A percentile compares a stretch with the other conserved stretches of the same genome.
Conservation (phyloP, 1,139 yeast genomes). For the Suzukiozyma palmioleophila region DNA sequence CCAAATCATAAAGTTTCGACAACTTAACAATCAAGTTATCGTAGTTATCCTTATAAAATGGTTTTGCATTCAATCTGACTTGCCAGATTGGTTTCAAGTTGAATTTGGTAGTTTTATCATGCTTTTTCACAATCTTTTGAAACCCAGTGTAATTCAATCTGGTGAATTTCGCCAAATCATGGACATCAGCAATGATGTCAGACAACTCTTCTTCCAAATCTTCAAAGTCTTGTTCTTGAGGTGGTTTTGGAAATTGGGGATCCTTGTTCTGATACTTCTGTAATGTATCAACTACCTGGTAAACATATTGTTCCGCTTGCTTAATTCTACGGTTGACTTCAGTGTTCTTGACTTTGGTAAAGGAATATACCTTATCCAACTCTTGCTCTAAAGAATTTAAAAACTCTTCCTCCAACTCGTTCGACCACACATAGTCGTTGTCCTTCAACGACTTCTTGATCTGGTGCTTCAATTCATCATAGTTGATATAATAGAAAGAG, state of each 20-base stretch:
- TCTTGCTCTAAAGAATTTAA: slow-evolving; percentile 71
- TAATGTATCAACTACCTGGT: slow-evolving; percentile 51
- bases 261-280: slow-evolving; percentile 17
- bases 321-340: slow-evolving; percentile 81
- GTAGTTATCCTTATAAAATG: slow-evolving; percentile 92
- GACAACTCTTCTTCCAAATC: slow-evolving; percentile 87
- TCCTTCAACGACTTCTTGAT: slow-evolving; percentile 62
- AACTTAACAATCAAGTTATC: slow-evolving; percentile 85
- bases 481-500: slow-evolving; percentile 82
- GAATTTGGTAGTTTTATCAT: slow-evolving; percentile 85
- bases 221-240: slow-evolving; percentile 80
- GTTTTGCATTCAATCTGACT: slow-evolving; percentile 86
- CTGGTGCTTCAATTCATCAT: slow-evolving; percentile 83
- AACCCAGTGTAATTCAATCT: slow-evolving; percentile 93
- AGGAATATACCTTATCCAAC: slow-evolving; percentile 85
- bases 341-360: slow-evolving; percentile 80
- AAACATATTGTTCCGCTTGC: slow-evolving; percentile 68
- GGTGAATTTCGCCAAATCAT: slow-evolving; percentile 90
- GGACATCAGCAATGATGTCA: slow-evolving; percentile 95
- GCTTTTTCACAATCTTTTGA: slow-evolving; percentile 92
- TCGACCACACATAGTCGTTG: slow-evolving; percentile 61
- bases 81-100: slow-evolving; percentile 87
- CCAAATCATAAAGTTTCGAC: slow-evolving; percentile 85
- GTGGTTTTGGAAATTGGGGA: slow-evolving; percentile 26
- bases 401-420: slow-evolving; percentile 75